Evolutionary conservation across 768 basidiomycete genomes (phyloP).

Genomic region (Lyophyllum shimeji): DNA sequence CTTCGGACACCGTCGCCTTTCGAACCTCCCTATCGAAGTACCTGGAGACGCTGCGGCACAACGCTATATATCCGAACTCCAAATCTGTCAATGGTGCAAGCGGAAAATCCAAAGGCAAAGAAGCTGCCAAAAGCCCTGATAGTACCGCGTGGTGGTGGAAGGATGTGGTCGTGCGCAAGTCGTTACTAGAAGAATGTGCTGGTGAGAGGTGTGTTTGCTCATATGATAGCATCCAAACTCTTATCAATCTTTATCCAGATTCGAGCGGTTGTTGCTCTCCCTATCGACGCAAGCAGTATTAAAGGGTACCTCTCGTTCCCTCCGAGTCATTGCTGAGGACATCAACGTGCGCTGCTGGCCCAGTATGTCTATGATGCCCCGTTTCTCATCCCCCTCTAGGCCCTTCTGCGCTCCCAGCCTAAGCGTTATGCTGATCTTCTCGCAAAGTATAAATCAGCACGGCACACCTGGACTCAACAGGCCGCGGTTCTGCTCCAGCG

Average conservation of each 20-base stretch:
- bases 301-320: slow-evolving; percentile 23
- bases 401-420: slow-evolving; percentile 31
- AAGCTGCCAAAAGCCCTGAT: neutral
- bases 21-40: slow-evolving; percentile 51
- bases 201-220: slow-evolving; percentile 43
- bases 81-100: slow-evolving; percentile 11
- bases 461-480: slow-evolving; percentile 35
- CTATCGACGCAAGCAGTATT: slow-evolving; percentile 52
- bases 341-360: slow-evolving; percentile 14
- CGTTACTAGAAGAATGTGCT: slow-evolving; percentile 52
- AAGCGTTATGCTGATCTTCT: slow-evolving; percentile 32
- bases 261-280: slow-evolving; percentile 49
- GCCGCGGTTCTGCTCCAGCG: slow-evolving; percentile 33
- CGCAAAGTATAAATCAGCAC: slow-evolving; percentile 26
- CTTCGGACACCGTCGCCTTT: slow-evolving; percentile 52
- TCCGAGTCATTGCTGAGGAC: slow-evolving; percentile 9
- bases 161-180: slow-evolving; percentile 54
- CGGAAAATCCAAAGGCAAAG: slow-evolving; percentile 16
- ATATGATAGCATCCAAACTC: neutral
- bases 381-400: slow-evolving; percentile 16
- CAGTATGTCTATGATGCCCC: neutral
- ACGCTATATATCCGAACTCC: slow-evolving; percentile 30
- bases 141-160: slow-evolving; percentile 55
- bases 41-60: slow-evolving; percentile 45
- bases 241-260: slow-evolving; percentile 30